Base-by-base conservation (phyloP, 768 basidiomycete species). In the Mycena vitilis region DNA sequence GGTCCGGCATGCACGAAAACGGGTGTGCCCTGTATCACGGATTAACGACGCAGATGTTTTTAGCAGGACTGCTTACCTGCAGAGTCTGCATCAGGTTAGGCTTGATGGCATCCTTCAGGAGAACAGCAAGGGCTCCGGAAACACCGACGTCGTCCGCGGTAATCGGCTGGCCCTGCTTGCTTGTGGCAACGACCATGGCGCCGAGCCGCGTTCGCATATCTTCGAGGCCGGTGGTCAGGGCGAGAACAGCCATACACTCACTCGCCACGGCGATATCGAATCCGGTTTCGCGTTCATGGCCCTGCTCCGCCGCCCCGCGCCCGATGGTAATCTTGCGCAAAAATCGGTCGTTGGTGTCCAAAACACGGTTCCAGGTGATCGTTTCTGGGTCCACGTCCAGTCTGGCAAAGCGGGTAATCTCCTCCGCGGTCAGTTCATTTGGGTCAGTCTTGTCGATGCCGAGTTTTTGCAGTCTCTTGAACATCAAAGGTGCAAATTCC, bases 1-100 rank as follows among this genome's bases (percentile, higher is more conserved):
- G 97, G 98, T 61, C 97, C 97, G 5, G 97, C 97, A 78, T 99
- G 97, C 6, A 99, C 98, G 76, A 99, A 98, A 71, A 99, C 98
- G 45, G 97, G 97, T 1, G 97, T 99, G 51, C 97, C 97, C 90
- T 91, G 70, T 2, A 5, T 30, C 30, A 30, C 30, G 30, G 5
- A 30, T 30, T 30, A 30, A 30, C 30, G 30, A 30, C 30, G 30
- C 30, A 30, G 5, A 30, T 2, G 5, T 30, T 2, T 30, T 30
- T 30, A 30, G 30, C 30, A 5, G 3, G 30, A 30, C n/a, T 44
- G 53, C 79, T 59, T 74, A 87, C 89, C 84, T 98, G 93, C 47
- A 99, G 84, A 4, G 96, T 96, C 81, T 99, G 97, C 97, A 99
- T 99, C 70, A 99, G 81, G 78, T 98, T 99, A 25, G 97, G 97